Base-by-base conservation (phyloP, 306 rosid genomes). In the Pyrus communis region DNA sequence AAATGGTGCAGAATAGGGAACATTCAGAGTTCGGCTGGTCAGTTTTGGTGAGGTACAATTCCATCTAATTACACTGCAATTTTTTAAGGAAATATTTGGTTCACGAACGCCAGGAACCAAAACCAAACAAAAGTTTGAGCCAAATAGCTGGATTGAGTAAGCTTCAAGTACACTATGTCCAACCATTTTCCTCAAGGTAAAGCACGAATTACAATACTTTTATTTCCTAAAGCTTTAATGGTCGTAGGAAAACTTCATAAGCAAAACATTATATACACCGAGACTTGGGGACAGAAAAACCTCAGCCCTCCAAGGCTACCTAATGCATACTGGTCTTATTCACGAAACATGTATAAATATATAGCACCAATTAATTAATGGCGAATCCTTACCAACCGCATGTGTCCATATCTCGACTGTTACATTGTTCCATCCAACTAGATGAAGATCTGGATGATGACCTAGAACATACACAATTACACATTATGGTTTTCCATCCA, bases 371-470 rank as follows among this genome's bases (percentile, higher is more conserved):
- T 68, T 64, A 67, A 81, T 67, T 12, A 72, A 70, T 46, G 22
- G 63, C 40, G 11, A 52, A 58, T 27, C 30, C 90, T 75, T 87
- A 93, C 97, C 97, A 63, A 84, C 93, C 46, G 96, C 87, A 83
- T 91, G 93, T 30, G 98, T 93, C 91, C 91, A 93, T 67, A 93
- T 93, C 82, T 93, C 93, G 54, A 93, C 78, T 18, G 88, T 88
- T 40, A 91, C 88, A 70, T 87, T 89, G 81, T 93, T 93, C 97
- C 97, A 91, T 74, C 92, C 93, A 76, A 88, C 96, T 68, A 93
- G 92, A 86, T 93, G 98, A 82, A 93, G 98, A 80, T 93, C 93
- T n/a, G 98, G 98, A 84, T 93, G 96, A 81, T 93, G 97, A 76
- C 87, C 98, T 93, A 89, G 79, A 67, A 49, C 75, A 52, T 12